These are phyloP conservation scores for Hypoxylon rubiginosum DNA, from an alignment of 2,329 filamentous ascomycete species.

Conservation along the genomic window DNA sequence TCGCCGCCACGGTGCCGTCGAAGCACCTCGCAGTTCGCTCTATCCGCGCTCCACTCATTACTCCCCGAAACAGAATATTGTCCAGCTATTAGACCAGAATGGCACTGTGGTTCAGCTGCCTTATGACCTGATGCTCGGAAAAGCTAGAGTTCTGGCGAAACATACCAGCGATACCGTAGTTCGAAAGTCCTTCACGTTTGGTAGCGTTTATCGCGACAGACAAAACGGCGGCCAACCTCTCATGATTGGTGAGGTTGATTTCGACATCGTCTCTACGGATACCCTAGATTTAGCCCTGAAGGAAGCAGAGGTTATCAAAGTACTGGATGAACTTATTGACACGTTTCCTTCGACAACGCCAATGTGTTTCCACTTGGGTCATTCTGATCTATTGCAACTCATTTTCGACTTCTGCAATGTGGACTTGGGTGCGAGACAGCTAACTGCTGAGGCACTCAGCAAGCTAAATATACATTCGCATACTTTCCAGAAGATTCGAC, in stretches of 20 bases:
- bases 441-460: slow-evolving; percentile 86
- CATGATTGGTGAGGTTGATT: slow-evolving; percentile 91
- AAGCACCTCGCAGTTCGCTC: slow-evolving; percentile 78
- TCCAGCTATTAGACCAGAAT: slow-evolving; percentile 83
- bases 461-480: slow-evolving; percentile 86
- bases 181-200: slow-evolving; percentile 87
- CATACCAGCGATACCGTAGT: slow-evolving; percentile 71
- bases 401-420: slow-evolving; percentile 94
- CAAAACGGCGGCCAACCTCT: slow-evolving; percentile 84
- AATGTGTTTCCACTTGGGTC: slow-evolving; percentile 92
- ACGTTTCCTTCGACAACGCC: slow-evolving; percentile 81
- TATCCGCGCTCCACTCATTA: slow-evolving; percentile 89
- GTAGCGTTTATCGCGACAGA: slow-evolving; percentile 85
- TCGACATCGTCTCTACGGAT: slow-evolving; percentile 91
- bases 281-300: slow-evolving; percentile 86
- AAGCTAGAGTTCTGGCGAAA: slow-evolving; percentile 86
- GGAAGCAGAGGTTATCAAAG: slow-evolving; percentile 94
- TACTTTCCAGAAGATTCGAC: slow-evolving; percentile 86
- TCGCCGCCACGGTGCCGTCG: slow-evolving; percentile 88
- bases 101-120: slow-evolving; percentile 95
- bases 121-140: slow-evolving; percentile 90
- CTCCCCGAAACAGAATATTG: slow-evolving; percentile 71
- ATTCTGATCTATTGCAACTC: slow-evolving; percentile 85
- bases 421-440: slow-evolving; percentile 73
- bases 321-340: slow-evolving; percentile 89